Evolutionary conservation across 805 yeast species (phyloP).

Genomic region (Ogataea salicorniae): DNA sequence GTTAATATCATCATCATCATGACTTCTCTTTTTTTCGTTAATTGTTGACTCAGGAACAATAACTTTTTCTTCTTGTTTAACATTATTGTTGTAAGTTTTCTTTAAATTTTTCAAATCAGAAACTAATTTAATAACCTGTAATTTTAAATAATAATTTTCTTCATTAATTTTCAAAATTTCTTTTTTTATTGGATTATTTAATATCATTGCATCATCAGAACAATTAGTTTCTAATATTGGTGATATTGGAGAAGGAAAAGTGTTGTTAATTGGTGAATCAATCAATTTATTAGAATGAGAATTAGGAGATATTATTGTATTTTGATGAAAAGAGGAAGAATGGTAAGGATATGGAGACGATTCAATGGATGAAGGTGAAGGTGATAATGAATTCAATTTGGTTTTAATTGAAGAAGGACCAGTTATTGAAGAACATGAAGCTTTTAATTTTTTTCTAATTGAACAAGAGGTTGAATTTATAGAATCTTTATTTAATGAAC

Average conservation of each 20-base stretch:
- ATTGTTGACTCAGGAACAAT: not conserved
- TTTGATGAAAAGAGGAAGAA: not conserved
- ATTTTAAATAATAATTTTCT: slow-evolving; percentile 39
- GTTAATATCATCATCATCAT: slow-evolving; percentile 33
- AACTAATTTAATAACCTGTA: slow-evolving; percentile 40
- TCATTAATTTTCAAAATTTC: slow-evolving; percentile 39
- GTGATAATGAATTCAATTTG: not conserved
- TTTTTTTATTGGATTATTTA: slow-evolving; percentile 32
- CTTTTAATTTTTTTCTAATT: slow-evolving; percentile 4
- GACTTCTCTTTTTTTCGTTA: slow-evolving; percentile 19
- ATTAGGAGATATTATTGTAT: not conserved
- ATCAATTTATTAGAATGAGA: not conserved
- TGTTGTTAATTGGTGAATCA: slow-evolving; percentile 1
- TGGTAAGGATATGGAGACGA: not conserved
- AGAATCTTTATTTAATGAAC: too few relatives aligned
- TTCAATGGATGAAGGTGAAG: slow-evolving; percentile 1
- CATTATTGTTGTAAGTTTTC: not conserved
- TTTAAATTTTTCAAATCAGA: slow-evolving; percentile 36
- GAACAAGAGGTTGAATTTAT: slow-evolving; percentile 1
- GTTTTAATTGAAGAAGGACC: not conserved
- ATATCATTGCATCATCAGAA: slow-evolving; percentile 18
- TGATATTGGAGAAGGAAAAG: slow-evolving; percentile 1
- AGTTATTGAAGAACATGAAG: not conserved
- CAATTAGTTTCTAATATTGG: not conserved
- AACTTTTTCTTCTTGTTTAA: not conserved